Base-by-base conservation (phyloP, 2,329 filamentous ascomycete genomes). In the Hirsutella thompsonii region DNA sequence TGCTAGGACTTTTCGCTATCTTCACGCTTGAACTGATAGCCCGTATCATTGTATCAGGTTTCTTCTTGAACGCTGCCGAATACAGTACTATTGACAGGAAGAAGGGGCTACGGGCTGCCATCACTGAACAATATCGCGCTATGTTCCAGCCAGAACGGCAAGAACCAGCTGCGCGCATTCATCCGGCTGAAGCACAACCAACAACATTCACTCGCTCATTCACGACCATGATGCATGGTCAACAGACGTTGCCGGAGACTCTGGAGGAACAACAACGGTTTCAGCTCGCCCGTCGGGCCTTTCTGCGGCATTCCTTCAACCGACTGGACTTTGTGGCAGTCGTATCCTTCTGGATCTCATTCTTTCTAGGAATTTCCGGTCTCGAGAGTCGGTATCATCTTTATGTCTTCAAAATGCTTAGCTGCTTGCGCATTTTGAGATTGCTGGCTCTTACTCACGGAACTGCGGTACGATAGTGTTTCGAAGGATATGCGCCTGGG, bases 321-420 rank as follows among this genome's bases (percentile, higher is more conserved):
- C 78, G 92, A 40, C 72, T 96, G 10, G 92, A 98, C 58, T 95
- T 96, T 59, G 69, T 98, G 40, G 93, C 92, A 2, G 83, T 98
- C 8, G 70, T 92, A n/a, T 83, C 90, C 0, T 98, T 88, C 61
- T 98, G 92, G 92, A 81, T 94, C 43, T 81, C 86, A 2, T 92
- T 96, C 53, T 58, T 76, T 10, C 68, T 98, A 39, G 76, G 78
- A 26, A 62, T 89, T 16, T 72, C 74, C 10, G 79, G 81, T 1
- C 57, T 88, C 18, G 85, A 95, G 55, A 70, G 72, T 45, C 54
- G 60, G 2, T 70, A 79, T 40, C 85, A 93, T 55, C 60, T 96
- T 8, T 94, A 88, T 52, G 74, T 96, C 8, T 98, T 98, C 60
- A 81, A 86, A 42, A 98, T 98, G 93, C 70, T 98, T 44, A 94